phyloP scores from a whole-genome alignment of 768 basidiomycete genomes.

The Lactarius sanguifluus region DNA sequence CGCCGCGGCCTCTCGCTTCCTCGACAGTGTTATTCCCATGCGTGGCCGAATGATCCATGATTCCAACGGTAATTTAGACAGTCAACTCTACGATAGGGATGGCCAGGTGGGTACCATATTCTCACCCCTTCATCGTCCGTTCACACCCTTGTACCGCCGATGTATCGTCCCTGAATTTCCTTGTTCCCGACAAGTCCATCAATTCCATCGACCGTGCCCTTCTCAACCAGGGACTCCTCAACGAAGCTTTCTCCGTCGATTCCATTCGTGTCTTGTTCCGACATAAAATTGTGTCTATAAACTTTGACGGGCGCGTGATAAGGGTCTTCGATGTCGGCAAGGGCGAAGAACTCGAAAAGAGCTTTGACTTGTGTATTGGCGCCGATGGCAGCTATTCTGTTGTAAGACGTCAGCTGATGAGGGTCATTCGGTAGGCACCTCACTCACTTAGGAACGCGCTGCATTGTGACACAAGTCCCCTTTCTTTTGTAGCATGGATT shows the following conservation, averaged over 20 bases:
- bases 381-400: constrained; percentile 94
- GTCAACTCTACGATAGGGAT: constrained; percentile 85
- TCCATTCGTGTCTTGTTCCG: constrained; percentile 74
- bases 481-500: constrained; percentile 72
- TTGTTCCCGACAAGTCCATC: constrained; percentile 64
- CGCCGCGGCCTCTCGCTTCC: constrained; percentile 62
- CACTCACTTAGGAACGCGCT: constrained; percentile 35
- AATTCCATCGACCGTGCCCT: constrained; percentile 90
- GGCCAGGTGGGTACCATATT: constrained; percentile 64
- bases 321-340: constrained; percentile 48
- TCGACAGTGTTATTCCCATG: constrained; percentile 88
- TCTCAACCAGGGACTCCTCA: constrained; percentile 82
- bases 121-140: constrained; percentile 20
- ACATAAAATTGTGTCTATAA: constrained; percentile 73
- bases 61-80: constrained; percentile 64
- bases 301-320: constrained; percentile 68
- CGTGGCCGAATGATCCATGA: constrained; percentile 94
- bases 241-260: constrained; percentile 61
- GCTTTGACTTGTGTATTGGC: constrained; percentile 83
- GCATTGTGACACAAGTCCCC: constrained; percentile 22
- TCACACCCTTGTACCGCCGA: constrained; percentile 31
- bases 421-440: constrained; percentile 73
- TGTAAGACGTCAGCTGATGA: constrained; percentile 93
- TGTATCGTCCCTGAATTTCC: constrained; percentile 34
- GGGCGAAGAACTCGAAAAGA: constrained; percentile 45